Percentiles rank a stretch among this genome's conserved stretches.
These are phyloP conservation scores for Amaranthus palmeri DNA, from an alignment of 148 eudicot species.

Conservation along the genomic window DNA sequence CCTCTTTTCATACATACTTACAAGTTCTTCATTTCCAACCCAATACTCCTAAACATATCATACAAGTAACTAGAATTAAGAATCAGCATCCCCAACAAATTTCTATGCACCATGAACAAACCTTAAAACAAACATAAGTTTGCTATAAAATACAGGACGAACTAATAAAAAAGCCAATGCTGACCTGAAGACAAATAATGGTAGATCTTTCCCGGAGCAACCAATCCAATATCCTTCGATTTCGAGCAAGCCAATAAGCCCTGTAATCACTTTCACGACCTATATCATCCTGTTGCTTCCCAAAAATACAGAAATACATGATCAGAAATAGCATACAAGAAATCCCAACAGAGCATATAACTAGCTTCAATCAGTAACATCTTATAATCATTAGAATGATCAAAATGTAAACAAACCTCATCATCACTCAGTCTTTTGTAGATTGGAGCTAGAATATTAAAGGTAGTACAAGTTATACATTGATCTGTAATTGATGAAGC, in stretches of 20 bases:
- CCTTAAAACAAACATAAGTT: background rate
- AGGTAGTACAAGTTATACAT: slow-evolving; percentile 85
- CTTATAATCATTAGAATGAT: background rate
- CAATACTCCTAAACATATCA: slow-evolving; percentile 71
- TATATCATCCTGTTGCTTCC: slow-evolving; percentile 57
- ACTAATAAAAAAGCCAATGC: slow-evolving; percentile 10
- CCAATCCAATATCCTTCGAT: slow-evolving; percentile 88
- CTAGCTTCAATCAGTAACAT: slow-evolving; percentile 5
- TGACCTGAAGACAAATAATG: slow-evolving; percentile 95
- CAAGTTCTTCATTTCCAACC: slow-evolving; percentile 97
- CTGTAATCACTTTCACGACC: slow-evolving; percentile 77
- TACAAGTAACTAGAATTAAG: slow-evolving; percentile 16
- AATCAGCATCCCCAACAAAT: background rate
- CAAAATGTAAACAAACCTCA: slow-evolving; percentile 40
- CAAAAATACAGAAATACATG: slow-evolving; percentile 19
- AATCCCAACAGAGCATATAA: background rate
- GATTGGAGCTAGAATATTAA: slow-evolving; percentile 95
- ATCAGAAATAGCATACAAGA: slow-evolving; percentile 8
- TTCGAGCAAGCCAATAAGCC: slow-evolving; percentile 72
- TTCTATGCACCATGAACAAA: background rate
- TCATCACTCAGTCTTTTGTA: slow-evolving; percentile 69
- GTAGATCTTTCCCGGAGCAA: slow-evolving; percentile 84
- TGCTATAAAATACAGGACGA: background rate
- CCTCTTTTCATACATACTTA: slow-evolving; percentile 77
- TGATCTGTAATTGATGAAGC: slow-evolving; percentile 60